Evolutionary conservation across 2,329 filamentous ascomycete species (phyloP), one percentile per base, ranked within the genome.

Genomic region (Pezicula rhizophila): DNA sequence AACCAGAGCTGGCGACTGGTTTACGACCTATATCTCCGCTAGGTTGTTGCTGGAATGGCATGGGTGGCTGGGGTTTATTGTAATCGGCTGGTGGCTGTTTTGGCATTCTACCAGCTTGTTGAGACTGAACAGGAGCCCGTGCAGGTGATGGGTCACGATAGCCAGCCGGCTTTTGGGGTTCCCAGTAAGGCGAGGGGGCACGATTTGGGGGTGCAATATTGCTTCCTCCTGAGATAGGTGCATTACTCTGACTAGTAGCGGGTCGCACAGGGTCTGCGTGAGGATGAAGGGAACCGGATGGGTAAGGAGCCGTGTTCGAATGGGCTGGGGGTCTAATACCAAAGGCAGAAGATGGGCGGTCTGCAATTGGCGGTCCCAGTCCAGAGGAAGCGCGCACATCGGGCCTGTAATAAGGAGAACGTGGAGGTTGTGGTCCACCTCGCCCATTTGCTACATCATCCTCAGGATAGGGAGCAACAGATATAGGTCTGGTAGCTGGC

Each of bases 381-480:
- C 60, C 56, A 25, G 71, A 71, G 8, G 74, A 71, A 23, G 76
- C 68, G 5, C 77, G 75, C 4, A 77, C 63, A 35, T 74, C 72
- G 2, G 75, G 64, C 52, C 73, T 73, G 51, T 68, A 72, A 45
- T 72, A 69, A 3, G 72, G 65, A 2, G 68, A 65, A n/a, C 23
- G 20, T 5, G 40, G 40, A n/a, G 40, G 20, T 26, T 42, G 40
- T 7, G 20, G 5, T 25, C 20, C 40, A 31, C 40, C 25, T n/a
- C 25, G 40, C 5, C 20, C n/a, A 42, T 12, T 10, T 71, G 17
- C 80, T 77, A 46, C 73, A 55, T 87, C 82, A 55, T 87, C 84
- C 44, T 83, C 75, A 0, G 86, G 86, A 58, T 90, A 90, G 1
- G 86, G 86, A 1, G 82, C 81, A 18, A 77, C 73, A 23, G 60